Conservation (phyloP, 2,329 filamentous ascomycete species). For the Aspergillus pseudoviridinutans region DNA sequence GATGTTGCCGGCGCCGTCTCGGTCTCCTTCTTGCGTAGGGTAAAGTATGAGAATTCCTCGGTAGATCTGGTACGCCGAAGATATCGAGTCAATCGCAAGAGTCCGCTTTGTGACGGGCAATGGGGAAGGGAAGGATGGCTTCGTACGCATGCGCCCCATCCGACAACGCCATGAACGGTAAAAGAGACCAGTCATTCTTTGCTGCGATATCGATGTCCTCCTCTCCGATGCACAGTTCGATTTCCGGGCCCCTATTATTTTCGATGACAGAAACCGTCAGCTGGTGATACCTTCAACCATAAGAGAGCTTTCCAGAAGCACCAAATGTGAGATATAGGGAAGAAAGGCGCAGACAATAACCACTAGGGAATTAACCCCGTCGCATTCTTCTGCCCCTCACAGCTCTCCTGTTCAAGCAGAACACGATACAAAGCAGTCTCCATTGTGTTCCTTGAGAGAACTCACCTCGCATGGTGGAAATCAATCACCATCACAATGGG, state of each 20-base stretch:
- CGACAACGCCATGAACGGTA: conserved; percentile 95
- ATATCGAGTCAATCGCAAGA: conserved; percentile 9
- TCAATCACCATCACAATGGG: conserved; percentile 76
- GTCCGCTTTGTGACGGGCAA: not conserved
- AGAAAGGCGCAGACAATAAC: not conserved
- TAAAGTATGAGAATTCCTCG: conserved; percentile 99
- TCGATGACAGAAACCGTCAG: conserved; percentile 2
- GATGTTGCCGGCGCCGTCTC: conserved; percentile 60
- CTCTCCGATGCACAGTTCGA: conserved; percentile 84
- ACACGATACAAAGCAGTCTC: not conserved
- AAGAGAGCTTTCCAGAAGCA: not conserved
- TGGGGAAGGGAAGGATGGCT: conserved; percentile 1
- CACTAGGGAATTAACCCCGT: not conserved
- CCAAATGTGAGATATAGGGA: not conserved
- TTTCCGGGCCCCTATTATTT: conserved; percentile 70
- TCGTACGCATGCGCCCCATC: conserved; percentile 90
- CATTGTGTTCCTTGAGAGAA: not conserved
- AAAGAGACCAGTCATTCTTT: conserved; percentile 83
- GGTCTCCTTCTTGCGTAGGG: conserved; percentile 61
- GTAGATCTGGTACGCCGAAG: conserved; percentile 56
- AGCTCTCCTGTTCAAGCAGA: not conserved
- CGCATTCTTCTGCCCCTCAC: not conserved
- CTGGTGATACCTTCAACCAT: not conserved
- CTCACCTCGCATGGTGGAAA: conserved; percentile 69
- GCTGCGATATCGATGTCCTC: conserved; percentile 72